Base-by-base conservation (phyloP, 306 rosid species). In the Quercus dentata region DNA sequence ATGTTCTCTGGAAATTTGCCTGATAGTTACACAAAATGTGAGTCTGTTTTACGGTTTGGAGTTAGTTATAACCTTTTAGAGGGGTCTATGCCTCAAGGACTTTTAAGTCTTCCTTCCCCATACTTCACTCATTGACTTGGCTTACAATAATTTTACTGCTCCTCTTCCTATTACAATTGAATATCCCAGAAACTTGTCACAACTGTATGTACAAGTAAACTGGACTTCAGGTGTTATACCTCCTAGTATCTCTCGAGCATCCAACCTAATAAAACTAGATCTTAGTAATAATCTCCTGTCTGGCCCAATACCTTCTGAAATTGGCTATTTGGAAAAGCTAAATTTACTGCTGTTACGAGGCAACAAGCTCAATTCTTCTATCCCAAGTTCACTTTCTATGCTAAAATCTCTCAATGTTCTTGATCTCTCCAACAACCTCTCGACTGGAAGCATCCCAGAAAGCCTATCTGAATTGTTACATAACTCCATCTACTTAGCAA, bases 381-480 rank as follows among this genome's bases (percentile, higher is more conserved):
- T 96, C 31, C 99, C 99, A 1, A 76, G 74, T 69, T 89, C 98
- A 10, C 87, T 96, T 27, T 90, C 97, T 56, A 79, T 74, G 5
- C 86, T 93, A 9, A 84, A 71, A 74, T 89, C 91, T 46, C 91
- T 96, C 76, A 93, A 96, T 79, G 94, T 96, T 83, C 99, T 96
- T 69, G 98, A 93, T 75, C 92, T 93, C 74, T 96, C 99, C 56
- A 87, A 87, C 74, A 96, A 96, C 76, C 90, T 76, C 4, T 76
- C 93, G 76, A 90, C 97, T 0, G 98, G 99, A 5, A 86, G 75
- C 6, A 96, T 96, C 83, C 98, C 97, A 25, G 99, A 91, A 31
- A 93, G 93, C 54, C 91, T 93, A 71, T 80, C 87, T 11, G 83
- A 84, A 9, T 72, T 96, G 80, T 64, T 96, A 20, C 98, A 97